Evolutionary conservation across 495 filamentous ascomycete species (phyloP).

Genomic region (Aspergillus sclerotioniger): DNA sequence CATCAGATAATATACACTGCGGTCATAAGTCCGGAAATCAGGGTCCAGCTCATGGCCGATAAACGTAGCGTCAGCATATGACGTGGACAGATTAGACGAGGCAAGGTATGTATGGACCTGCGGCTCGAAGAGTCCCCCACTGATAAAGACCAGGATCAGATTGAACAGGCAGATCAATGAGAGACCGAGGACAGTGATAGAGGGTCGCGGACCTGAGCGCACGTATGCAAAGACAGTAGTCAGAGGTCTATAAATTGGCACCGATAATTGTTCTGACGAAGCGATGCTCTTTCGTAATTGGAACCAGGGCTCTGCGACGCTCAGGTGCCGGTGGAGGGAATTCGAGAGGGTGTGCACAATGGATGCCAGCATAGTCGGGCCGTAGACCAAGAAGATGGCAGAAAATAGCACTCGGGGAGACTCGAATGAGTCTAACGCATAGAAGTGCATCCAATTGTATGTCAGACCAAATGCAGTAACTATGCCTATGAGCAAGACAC

Average conservation of each 20-base stretch:
- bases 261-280: constrained; percentile 6
- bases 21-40: constrained; percentile 1
- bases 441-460: constrained; percentile 11
- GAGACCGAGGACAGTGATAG: constrained; percentile 7
- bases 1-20: background rate
- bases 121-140: constrained; percentile 27
- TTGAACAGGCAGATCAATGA: constrained; percentile 18
- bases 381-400: constrained; percentile 18
- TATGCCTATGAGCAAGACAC: constrained; percentile 13
- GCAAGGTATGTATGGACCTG: constrained; percentile 8
- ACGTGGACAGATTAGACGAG: constrained; percentile 1
- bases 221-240: constrained; percentile 11
- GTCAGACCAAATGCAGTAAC: constrained; percentile 17
- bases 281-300: constrained; percentile 18
- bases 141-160: constrained; percentile 17
- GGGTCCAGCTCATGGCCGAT: constrained; percentile 1
- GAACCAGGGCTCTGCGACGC: constrained; percentile 25
- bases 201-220: constrained; percentile 3
- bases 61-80: constrained; percentile 18
- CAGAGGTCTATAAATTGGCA: constrained; percentile 19
- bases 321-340: constrained; percentile 25
- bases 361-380: constrained; percentile 24
- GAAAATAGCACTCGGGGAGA: too few species aligned
- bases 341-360: constrained; percentile 23
- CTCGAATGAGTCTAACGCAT: too few species aligned